Conservation (phyloP, 257 asterid species). For the Ocimum tenuiflorum region DNA sequence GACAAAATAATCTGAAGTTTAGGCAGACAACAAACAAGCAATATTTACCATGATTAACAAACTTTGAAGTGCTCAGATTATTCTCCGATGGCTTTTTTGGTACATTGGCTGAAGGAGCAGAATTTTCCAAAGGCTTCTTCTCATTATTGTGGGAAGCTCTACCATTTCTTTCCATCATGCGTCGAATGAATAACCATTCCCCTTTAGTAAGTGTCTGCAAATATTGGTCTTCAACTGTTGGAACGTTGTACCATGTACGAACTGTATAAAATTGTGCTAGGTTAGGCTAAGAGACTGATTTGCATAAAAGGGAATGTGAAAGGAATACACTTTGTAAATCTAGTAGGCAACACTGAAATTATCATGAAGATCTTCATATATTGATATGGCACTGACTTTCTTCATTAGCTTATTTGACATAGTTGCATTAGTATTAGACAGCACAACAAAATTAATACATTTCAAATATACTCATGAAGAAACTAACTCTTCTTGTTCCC, state of each 20-base stretch:
- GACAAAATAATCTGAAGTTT: neutral
- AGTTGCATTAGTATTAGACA: neutral
- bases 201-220: too few relatives aligned
- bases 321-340: too few relatives aligned
- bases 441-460: neutral
- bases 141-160: conserved; percentile 43
- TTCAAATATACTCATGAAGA: neutral
- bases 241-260: too few relatives aligned
- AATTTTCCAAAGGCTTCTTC: conserved; percentile 42
- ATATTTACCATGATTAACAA: conserved; percentile 65
- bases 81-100: conserved; percentile 44
- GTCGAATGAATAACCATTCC: too few relatives aligned
- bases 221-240: too few relatives aligned
- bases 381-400: neutral
- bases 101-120: conserved; percentile 29
- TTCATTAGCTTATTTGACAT: neutral
- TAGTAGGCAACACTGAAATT: too few relatives aligned
- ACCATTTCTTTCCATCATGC: conserved; percentile 33
- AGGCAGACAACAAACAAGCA: conserved; percentile 7
- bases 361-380: neutral
- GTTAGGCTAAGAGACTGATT: too few relatives aligned
- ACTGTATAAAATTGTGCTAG: too few relatives aligned
- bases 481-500: neutral
- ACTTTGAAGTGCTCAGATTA: conserved; percentile 36
- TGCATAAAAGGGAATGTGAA: neutral